Base-by-base conservation (phyloP, 2,329 filamentous ascomycete species). In the Clonostachys sp. region DNA sequence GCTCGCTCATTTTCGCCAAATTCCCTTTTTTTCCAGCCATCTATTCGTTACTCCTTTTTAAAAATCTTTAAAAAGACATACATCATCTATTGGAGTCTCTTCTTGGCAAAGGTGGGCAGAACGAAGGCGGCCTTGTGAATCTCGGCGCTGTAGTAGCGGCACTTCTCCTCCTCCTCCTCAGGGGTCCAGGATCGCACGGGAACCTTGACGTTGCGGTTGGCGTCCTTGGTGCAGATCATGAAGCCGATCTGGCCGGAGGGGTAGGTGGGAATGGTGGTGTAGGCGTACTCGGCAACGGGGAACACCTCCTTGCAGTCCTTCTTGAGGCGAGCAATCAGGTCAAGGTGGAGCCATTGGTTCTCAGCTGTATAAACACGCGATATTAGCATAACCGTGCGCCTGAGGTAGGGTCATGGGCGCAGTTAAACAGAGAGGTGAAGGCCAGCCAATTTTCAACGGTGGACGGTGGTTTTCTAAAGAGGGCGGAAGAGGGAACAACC, bases 181-280 rank as follows among this genome's bases (percentile, higher is more conserved):
- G 78, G 66, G 54, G 83, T 78, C 86, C 91, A 95, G 60, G 73
- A 78, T 64, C 94, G 87, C 53, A 96, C 65, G 46, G 94, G 94
- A 72, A 85, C 88, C 70, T 81, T 89, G 66, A 97, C 81, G 72
- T 99, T 81, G 68, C 85, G 83, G 65, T 73, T 83, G 67, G 84
- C 76, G 67, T 97, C 92, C 84, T 99, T 97, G 86, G 81, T 89
- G 85, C 94, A 97, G 66, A 99, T 89, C 91, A 99, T 96, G 86
- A 99, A 99, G 67, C 94, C 94, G 64, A 99, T 99, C 78, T 99
- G 94, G 67, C 94, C 94, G 48, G 90, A 95, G 57, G 94, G 94
- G 80, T 99, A 99, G 66, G 94, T 99, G 50, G 94, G 94, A 71
- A 99, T 99, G 62, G 92, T 97, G 64, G 92, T 97, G 83, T 96